phyloP scores from a whole-genome alignment of 208 protist genomes.

The Plasmodiophora brassicae region DNA sequence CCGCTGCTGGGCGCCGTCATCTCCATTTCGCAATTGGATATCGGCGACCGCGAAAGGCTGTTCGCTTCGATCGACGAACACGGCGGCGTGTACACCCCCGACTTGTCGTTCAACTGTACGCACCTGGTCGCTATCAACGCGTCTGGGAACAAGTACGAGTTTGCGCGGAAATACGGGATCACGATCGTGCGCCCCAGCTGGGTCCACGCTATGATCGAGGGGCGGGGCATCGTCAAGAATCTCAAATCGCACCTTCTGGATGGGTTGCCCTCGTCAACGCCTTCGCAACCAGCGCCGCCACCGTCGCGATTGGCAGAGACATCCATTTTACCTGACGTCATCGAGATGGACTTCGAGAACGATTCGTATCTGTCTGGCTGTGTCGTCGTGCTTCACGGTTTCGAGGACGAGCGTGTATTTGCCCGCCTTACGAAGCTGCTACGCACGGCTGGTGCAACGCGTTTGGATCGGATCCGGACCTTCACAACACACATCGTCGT shows the following conservation, averaged over 20 bases:
- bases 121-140: neutral
- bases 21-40: neutral
- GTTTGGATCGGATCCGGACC: neutral
- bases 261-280: neutral
- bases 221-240: neutral
- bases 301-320: neutral
- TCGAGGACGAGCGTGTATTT: neutral
- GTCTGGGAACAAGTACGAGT: neutral
- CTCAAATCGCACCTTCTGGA: neutral
- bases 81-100: neutral
- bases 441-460: neutral
- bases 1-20: neutral
- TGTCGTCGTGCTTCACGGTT: neutral
- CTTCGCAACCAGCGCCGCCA: neutral
- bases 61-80: neutral
- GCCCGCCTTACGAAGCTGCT: neutral
- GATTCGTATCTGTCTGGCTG: neutral
- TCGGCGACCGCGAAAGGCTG: neutral
- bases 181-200: neutral
- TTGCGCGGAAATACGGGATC: neutral
- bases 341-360: neutral
- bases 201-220: neutral
- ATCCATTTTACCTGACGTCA: neutral
- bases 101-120: neutral
- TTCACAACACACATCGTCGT: neutral